These are phyloP conservation scores for Zymoseptoria ardabiliae DNA, from an alignment of 2,329 filamentous ascomycete species.

Conservation along the genomic window DNA sequence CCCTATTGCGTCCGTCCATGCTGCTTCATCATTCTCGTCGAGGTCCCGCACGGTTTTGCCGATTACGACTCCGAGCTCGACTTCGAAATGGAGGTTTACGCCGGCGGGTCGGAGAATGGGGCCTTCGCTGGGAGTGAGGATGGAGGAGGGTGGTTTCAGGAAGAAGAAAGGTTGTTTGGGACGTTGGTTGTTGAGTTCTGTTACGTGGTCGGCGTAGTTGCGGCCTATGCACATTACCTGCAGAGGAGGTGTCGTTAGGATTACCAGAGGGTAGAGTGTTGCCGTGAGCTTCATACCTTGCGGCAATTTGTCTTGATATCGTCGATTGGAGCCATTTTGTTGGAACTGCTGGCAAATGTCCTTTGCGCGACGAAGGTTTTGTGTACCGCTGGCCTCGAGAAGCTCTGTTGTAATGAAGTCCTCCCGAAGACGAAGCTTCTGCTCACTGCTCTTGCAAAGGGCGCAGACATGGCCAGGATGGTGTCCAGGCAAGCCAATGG, in stretches of 20 bases:
- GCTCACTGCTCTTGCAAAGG: background rate
- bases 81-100: slow-evolving; percentile 85
- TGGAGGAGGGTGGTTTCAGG: slow-evolving; percentile 83
- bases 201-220: slow-evolving; percentile 95
- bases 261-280: background rate
- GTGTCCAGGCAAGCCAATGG: background rate
- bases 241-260: background rate
- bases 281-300: slow-evolving; percentile 32
- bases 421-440: background rate
- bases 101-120: slow-evolving; percentile 76
- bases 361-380: background rate
- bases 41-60: slow-evolving; percentile 74
- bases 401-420: background rate
- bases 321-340: slow-evolving; percentile 15
- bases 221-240: slow-evolving; percentile 87
- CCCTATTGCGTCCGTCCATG: slow-evolving; percentile 74
- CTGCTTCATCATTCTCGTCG: slow-evolving; percentile 62
- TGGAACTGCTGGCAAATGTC: slow-evolving; percentile 8
- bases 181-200: slow-evolving; percentile 76
- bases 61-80: slow-evolving; percentile 86
- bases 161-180: slow-evolving; percentile 99
- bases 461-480: background rate
- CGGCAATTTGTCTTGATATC: slow-evolving; percentile 40
- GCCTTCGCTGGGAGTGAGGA: slow-evolving; percentile 70
- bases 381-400: background rate